Base-by-base conservation (phyloP, 176 grass and related monocot genomes). In the Metroxylon sagu region DNA sequence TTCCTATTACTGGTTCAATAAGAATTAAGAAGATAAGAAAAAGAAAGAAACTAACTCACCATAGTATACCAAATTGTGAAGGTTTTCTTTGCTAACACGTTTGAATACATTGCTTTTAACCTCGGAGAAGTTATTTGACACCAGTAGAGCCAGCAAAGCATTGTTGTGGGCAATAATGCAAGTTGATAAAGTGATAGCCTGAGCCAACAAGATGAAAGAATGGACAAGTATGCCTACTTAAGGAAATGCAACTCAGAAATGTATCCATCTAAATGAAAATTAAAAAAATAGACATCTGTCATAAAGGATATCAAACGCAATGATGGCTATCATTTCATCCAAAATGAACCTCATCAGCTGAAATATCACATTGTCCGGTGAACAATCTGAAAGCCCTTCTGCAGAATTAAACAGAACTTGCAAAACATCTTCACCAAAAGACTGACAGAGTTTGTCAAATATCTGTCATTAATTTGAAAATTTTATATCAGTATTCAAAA, bases 81-180 rank as follows among this genome's bases (percentile, higher is more conserved):
- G 81, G 60, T 97, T 97, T 76, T 97, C 87, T 77, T 97, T 97
- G 80, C 92, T 97, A 75, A 97, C 83, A 59, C 84, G 84, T 83
- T 97, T 97, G 76, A 91, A 97, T 57, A 97, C 92, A 66, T 88
- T 97, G 66, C 92, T 97, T 76, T 97, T 97, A 48, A 97, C 88
- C 75, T 97, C 92, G 7, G 87, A 68, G 77, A 97, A 91, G 85
- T 97, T 97, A 64, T 78, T 97, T 48, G 92, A 97, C 56, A 97
- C 92, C 66, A 97, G 74, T 64, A 97, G 81, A 57, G 92, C 92
- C 30, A 97, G 64, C 18, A 97, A 70, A 68, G 92, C 87, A 88
- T 97, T 97, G 49, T 97, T 91, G 72, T 91, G 87, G 26, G 87
- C 92, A 65, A 97, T 91, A 83, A 91, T 97, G 69, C 92, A 97